These are phyloP conservation scores for Cardamine chenopodiifolia DNA, from an alignment of 345 rosid genomes.

Conservation along the genomic window DNA sequence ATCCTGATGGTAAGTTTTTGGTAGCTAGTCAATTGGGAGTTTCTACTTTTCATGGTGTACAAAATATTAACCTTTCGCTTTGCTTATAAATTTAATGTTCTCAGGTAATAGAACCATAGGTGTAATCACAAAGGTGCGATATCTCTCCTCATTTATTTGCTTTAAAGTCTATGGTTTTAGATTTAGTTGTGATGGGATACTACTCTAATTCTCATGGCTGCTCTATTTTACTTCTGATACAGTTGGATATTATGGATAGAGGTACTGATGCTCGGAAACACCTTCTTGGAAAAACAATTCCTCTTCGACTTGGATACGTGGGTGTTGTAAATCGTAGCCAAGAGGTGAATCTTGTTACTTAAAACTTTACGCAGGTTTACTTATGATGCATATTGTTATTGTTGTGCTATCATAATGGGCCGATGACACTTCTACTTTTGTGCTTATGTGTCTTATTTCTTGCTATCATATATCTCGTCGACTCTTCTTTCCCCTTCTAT, in stretches of 20 bases:
- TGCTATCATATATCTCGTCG: not conserved
- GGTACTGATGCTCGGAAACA: conserved; percentile 94
- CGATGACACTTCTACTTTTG: not conserved
- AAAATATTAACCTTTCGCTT: not conserved
- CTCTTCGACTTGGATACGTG: conserved; percentile 90
- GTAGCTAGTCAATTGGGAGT: not conserved
- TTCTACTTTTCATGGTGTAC: not conserved
- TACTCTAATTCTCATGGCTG: conserved; percentile 32
- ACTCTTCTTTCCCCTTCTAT: not conserved
- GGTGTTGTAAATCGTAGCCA: conserved; percentile 96
- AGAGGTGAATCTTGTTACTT: conserved; percentile 57
- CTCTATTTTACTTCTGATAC: conserved; percentile 38
- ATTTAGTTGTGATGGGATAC: not conserved
- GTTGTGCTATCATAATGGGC: not conserved
- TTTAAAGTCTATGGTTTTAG: conserved; percentile 13
- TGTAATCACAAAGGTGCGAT: conserved; percentile 77
- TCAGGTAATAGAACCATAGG: conserved; percentile 92
- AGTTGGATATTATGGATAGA: conserved; percentile 99
- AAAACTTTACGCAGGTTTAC: not conserved
- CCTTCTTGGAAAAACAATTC: conserved; percentile 88
- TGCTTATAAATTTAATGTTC: conserved; percentile 16
- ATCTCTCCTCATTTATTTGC: conserved; percentile 5
- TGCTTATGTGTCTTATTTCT: not conserved
- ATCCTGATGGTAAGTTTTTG: conserved; percentile 75
- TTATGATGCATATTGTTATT: not conserved